Evolutionary conservation across 768 basidiomycete species (phyloP).

Genomic region (Termitomyces eurrhizus): DNA sequence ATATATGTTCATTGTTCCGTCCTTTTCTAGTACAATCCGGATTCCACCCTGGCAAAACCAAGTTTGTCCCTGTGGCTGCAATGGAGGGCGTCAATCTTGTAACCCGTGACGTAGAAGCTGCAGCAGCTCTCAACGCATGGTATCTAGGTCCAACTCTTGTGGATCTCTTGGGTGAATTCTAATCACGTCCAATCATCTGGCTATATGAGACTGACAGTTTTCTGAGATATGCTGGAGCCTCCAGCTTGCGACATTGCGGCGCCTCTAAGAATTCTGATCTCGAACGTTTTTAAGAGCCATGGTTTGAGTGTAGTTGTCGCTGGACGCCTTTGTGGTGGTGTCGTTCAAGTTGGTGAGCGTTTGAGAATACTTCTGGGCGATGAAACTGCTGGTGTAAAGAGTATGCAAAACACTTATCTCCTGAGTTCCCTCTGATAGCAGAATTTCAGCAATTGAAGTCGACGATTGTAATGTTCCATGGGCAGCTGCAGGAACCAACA

Average conservation of each 20-base stretch:
- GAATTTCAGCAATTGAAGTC: constrained; percentile 68
- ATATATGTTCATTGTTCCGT: constrained; percentile 68
- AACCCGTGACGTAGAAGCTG: constrained; percentile 41
- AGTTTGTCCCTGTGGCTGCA: constrained; percentile 86
- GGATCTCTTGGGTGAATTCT: constrained; percentile 65
- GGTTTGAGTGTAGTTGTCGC: constrained; percentile 74
- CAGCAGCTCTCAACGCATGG: constrained; percentile 58
- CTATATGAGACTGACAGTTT: background rate
- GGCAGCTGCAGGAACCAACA: constrained; percentile 89
- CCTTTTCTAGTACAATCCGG: constrained; percentile 88
- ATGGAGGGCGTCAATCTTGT: constrained; percentile 86
- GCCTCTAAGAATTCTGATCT: constrained; percentile 83
- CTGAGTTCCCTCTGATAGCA: background rate
- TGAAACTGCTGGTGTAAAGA: constrained; percentile 77
- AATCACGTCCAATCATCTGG: background rate
- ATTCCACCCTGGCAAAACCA: constrained; percentile 72
- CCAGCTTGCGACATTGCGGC: constrained; percentile 72
- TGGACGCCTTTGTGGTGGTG: constrained; percentile 81
- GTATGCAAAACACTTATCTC: constrained; percentile 29
- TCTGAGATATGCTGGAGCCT: constrained; percentile 72
- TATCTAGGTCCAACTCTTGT: constrained; percentile 85
- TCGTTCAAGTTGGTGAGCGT: constrained; percentile 90
- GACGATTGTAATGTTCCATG: constrained; percentile 78
- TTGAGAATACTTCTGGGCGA: constrained; percentile 89
- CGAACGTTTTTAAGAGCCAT: constrained; percentile 93